Percentiles rank a stretch among this genome's conserved stretches.
phyloP scores from a whole-genome alignment of 331 rosid genomes.

The Spiraea crenata region DNA sequence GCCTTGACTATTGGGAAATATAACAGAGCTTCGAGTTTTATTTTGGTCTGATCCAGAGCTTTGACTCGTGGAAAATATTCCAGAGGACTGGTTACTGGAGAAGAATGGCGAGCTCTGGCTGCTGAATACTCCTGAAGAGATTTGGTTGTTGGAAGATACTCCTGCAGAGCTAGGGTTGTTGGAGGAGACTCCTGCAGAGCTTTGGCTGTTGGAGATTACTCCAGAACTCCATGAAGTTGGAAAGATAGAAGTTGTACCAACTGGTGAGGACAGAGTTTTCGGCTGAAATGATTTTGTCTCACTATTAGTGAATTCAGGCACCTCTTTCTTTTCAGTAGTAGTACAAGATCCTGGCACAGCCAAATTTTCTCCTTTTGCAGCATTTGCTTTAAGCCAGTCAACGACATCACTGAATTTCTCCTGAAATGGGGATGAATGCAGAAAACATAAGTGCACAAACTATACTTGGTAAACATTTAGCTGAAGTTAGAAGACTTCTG shows the following conservation, averaged over 20 bases:
- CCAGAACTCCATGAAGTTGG: slow-evolving; percentile 39
- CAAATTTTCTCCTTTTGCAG: slow-evolving; percentile 50
- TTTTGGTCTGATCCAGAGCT: background rate
- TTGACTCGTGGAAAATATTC: slow-evolving; percentile 10
- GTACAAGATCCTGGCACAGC: slow-evolving; percentile 36
- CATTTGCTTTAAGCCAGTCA: slow-evolving; percentile 82
- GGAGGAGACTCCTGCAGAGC: slow-evolving; percentile 13
- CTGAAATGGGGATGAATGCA: slow-evolving; percentile 42
- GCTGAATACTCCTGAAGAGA: slow-evolving; percentile 21
- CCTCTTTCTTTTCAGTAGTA: slow-evolving; percentile 42
- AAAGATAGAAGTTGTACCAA: slow-evolving; percentile 32
- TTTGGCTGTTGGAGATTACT: slow-evolving; percentile 13
- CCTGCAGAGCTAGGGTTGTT: slow-evolving; percentile 17
- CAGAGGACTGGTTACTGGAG: slow-evolving; percentile 12
- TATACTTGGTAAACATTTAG: background rate
- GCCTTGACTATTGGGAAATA: slow-evolving; percentile 7
- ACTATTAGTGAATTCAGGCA: slow-evolving; percentile 40
- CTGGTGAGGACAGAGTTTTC: slow-evolving; percentile 42
- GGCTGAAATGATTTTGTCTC: slow-evolving; percentile 47
- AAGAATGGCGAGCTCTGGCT: slow-evolving; percentile 17
- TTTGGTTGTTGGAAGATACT: slow-evolving; percentile 18
- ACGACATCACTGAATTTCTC: slow-evolving; percentile 88
- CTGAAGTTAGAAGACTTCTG: background rate
- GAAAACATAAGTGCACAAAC: slow-evolving; percentile 14
- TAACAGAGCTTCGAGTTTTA: slow-evolving; percentile 25